Conservation (phyloP, 2,329 filamentous ascomycete species). For the Epichloe bromicola region DNA sequence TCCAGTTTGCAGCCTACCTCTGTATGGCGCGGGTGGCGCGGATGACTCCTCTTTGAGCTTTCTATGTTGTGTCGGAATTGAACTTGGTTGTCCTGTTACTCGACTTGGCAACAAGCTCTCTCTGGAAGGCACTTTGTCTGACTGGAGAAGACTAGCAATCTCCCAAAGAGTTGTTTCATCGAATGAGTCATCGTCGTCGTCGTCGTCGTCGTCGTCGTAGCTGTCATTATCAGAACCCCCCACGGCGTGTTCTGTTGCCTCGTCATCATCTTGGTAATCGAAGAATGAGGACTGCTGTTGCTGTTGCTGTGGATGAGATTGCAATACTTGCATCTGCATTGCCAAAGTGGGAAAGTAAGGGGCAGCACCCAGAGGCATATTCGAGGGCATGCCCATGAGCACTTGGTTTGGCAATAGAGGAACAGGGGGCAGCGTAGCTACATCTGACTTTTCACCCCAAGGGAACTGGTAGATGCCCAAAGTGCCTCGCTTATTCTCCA, state of each 20-base stretch:
- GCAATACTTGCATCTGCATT: constrained; percentile 3
- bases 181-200: constrained; percentile 28
- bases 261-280: constrained; percentile 46
- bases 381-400: constrained; percentile 36
- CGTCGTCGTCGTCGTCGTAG: constrained; percentile 16
- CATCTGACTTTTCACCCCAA: constrained; percentile 51
- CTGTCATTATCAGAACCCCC: constrained; percentile 18
- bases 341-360: constrained; percentile 4
- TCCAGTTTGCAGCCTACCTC: neutral
- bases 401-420: constrained; percentile 14
- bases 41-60: neutral
- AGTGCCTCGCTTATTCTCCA: constrained; percentile 44
- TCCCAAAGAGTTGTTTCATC: constrained; percentile 52
- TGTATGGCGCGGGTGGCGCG: neutral
- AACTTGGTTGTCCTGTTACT: neutral
- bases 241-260: constrained; percentile 11
- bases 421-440: constrained; percentile 22
- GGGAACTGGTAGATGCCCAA: constrained; percentile 54
- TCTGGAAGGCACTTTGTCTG: constrained; percentile 37
- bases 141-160: constrained; percentile 45
- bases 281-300: constrained; percentile 40
- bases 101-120: constrained; percentile 34
- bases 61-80: neutral
- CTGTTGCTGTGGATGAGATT: constrained; percentile 24
- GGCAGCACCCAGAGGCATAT: constrained; percentile 23